A percentile compares a stretch with the other conserved stretches of the same genome.
These are phyloP conservation scores for Ophiosphaerella narmari DNA, from an alignment of 2,329 filamentous ascomycete species.

Conservation along the genomic window DNA sequence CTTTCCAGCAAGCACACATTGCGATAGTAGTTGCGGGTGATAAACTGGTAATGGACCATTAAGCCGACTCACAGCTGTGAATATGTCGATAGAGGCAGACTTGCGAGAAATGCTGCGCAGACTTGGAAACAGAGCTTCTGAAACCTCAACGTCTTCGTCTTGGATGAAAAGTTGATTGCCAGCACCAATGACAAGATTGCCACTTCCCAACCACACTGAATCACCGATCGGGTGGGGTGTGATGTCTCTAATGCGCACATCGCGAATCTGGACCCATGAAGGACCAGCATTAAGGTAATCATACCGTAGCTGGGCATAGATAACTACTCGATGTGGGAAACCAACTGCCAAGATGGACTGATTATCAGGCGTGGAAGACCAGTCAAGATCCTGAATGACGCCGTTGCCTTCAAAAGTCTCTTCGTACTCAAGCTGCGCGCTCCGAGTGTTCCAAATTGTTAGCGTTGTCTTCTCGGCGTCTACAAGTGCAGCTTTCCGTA, in stretches of 20 bases:
- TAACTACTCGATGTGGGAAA: conserved; percentile 80
- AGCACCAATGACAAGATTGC: conserved; percentile 82
- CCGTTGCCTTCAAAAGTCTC: conserved; percentile 75
- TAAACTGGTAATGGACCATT: conserved; percentile 90
- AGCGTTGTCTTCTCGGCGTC: conserved; percentile 73
- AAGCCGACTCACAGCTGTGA: conserved; percentile 78
- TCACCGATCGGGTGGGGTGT: conserved; percentile 92
- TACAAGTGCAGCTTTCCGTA: conserved; percentile 84
- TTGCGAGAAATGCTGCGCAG: conserved; percentile 57
- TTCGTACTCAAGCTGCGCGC: conserved; percentile 79
- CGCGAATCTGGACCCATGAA: conserved; percentile 85
- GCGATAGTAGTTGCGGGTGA: conserved; percentile 86
- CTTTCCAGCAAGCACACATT: conserved; percentile 85
- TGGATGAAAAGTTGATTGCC: conserved; percentile 91
- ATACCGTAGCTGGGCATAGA: conserved; percentile 86
- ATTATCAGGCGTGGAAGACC: conserved; percentile 88
- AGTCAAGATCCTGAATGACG: conserved; percentile 83
- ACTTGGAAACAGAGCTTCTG: conserved; percentile 63
- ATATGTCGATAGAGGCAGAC: conserved; percentile 68
- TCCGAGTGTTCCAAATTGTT: conserved; percentile 89
- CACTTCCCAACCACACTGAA: conserved; percentile 86
- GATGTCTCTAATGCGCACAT: conserved; percentile 78
- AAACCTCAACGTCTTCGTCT: conserved; percentile 72
- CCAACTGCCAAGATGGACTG: conserved; percentile 92
- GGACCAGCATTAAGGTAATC: conserved; percentile 87